Evolutionary conservation across 352 stramenopile genomes (phyloP), one percentile per base, ranked within the genome.

Genomic region (Pythium brassicae): DNA sequence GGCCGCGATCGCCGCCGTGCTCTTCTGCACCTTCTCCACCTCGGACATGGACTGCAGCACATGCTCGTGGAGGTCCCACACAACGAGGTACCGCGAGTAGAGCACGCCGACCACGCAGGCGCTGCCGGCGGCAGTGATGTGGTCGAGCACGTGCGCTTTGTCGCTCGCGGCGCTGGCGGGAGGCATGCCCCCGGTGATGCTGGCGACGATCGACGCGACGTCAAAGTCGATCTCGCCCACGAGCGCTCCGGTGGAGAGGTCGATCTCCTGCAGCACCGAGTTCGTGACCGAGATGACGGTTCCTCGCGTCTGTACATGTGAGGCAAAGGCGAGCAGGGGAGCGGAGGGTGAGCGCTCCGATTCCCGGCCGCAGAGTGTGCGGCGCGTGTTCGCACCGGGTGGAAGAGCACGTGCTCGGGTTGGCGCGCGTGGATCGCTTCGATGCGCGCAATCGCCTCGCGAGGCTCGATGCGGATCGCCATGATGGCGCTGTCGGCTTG

Each of bases 201-300:
- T 44, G 20, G 34, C 32, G 26, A 42, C 53, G 47, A 68, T 43
- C 17, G 69, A 39, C 17, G 77, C 46, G 56, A 88, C 68, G 57
- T 94, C 83, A 53, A 92, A 92, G 26, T 68, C 62, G 44, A 79
- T 78, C 40, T 90, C 72, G 23, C 76, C 72, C 7, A 88, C 58
- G 6, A 85, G 46, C 3, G 75, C 72, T 37, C 81, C 81, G 20
- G 74, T 79, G 2, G 62, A 56, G 5, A 75, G 59, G 32, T 94
- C 78, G 27, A 92, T 52, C 54, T 94, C 83, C 48, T 87, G 74
- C 35, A 92, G 52, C 19, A 68, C 76, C 22, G 77, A 66, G 27
- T 55, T 67, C 37, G 82, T 81, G 59, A 94, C 57, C 6, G 66
- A 83, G 10, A 94, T 65, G 8, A 84, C 48, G 43, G 69, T 74